Evolutionary conservation across 306 rosid species (phyloP).

Genomic region (Aeschynomene evenia): DNA sequence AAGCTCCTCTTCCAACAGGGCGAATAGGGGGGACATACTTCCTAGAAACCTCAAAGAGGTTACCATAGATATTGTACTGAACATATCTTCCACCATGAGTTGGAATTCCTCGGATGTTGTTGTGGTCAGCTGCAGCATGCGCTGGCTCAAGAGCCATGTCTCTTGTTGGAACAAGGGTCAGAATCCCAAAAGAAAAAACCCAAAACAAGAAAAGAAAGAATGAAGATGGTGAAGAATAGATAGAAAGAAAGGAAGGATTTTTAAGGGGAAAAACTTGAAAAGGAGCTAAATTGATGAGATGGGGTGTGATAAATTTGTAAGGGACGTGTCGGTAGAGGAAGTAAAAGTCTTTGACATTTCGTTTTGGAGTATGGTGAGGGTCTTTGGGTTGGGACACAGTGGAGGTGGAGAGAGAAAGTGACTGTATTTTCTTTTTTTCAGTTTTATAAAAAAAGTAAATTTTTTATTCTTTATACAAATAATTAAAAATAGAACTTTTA

Average conservation of each 20-base stretch:
- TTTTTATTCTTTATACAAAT: not conserved
- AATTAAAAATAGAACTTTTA: too few species aligned
- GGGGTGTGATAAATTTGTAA: conserved; percentile 26
- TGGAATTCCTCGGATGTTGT: conserved; percentile 49
- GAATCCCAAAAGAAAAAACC: not conserved
- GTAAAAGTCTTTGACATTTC: conserved; percentile 33
- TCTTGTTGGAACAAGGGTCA: conserved; percentile 18
- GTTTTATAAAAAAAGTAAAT: too few species aligned
- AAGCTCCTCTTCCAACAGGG: conserved; percentile 95
- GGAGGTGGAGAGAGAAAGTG: conserved; percentile 11
- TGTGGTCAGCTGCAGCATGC: conserved; percentile 50
- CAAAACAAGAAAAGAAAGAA: too few species aligned
- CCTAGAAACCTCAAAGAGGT: conserved; percentile 74
- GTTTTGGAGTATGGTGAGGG: not conserved
- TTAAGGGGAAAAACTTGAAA: not conserved
- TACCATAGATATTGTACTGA: conserved; percentile 86
- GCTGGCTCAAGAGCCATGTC: conserved; percentile 45
- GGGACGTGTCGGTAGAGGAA: conserved; percentile 29
- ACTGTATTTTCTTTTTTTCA: not conserved
- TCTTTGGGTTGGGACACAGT: not conserved
- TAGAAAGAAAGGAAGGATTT: conserved; percentile 26
- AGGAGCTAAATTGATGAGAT: conserved; percentile 22
- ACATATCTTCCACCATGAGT: conserved; percentile 74
- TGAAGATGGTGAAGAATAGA: not conserved
- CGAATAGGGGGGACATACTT: conserved; percentile 91